Percentiles rank a stretch among this genome's conserved stretches.
Evolutionary conservation across 768 basidiomycete genomes (phyloP).

Genomic region (Hericium erinaceus): DNA sequence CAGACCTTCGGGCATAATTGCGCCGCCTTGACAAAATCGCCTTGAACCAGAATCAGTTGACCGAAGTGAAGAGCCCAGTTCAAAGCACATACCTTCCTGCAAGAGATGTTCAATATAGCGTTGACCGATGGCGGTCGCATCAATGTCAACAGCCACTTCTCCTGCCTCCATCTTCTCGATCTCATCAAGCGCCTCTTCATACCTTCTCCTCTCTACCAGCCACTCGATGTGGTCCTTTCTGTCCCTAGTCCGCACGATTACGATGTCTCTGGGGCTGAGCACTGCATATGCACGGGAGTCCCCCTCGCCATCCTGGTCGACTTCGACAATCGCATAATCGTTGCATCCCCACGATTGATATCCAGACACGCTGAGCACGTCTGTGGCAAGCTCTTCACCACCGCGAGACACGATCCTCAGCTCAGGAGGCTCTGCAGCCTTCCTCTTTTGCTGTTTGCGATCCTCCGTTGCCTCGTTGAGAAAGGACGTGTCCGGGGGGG

Average conservation of each 20-base stretch:
- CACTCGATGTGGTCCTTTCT: conserved; percentile 84
- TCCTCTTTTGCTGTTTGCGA: conserved; percentile 65
- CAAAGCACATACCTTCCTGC: conserved; percentile 47
- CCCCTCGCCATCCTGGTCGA: conserved; percentile 17
- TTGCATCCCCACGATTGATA: conserved; percentile 87
- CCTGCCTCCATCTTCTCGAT: conserved; percentile 44
- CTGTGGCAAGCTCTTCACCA: conserved; percentile 82
- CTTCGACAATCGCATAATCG: conserved; percentile 72
- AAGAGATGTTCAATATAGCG: conserved; percentile 85
- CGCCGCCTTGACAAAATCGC: conserved; percentile 72
- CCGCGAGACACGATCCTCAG: conserved; percentile 81
- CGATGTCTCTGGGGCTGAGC: conserved; percentile 76
- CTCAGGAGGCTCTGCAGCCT: conserved; percentile 87
- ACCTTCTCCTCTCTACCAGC: conserved; percentile 79
- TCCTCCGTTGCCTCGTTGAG: conserved; percentile 64
- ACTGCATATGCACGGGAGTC: conserved; percentile 63
- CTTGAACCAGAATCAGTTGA: conserved; percentile 20
- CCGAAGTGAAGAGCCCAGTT: neutral
- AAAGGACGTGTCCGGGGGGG: conserved; percentile 64
- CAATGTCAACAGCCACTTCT: conserved; percentile 31
- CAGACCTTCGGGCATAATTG: conserved; percentile 79
- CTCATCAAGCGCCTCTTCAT: conserved; percentile 82
- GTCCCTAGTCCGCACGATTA: conserved; percentile 84
- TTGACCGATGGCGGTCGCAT: conserved; percentile 65
- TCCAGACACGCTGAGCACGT: conserved; percentile 70